Evolutionary conservation across 495 filamentous ascomycete genomes (phyloP).

Genomic region (Penicillium paradoxum): DNA sequence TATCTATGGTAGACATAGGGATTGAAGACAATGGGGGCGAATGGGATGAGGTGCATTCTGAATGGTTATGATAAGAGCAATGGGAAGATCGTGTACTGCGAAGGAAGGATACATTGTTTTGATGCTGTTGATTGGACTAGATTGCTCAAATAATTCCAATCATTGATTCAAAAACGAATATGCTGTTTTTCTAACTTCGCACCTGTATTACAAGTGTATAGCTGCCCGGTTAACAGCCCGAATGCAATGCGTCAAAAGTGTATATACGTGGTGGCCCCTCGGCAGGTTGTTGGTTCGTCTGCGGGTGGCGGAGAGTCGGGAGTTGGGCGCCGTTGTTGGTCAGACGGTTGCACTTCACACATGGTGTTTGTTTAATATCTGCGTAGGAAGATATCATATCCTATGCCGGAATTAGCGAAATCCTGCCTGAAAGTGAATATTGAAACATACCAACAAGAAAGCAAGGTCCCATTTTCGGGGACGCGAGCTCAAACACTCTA

Average conservation of each 20-base stretch:
- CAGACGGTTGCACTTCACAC: constrained; percentile 35
- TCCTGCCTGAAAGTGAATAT: not conserved
- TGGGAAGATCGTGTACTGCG: not conserved
- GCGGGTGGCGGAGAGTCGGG: constrained; percentile 28
- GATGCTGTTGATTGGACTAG: too few relatives aligned
- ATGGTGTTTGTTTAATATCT: constrained; percentile 36
- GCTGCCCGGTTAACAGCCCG: constrained; percentile 19
- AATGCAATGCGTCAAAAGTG: constrained; percentile 22
- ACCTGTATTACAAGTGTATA: not conserved
- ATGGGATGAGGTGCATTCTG: not conserved
- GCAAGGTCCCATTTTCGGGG: constrained; percentile 40
- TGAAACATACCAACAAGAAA: constrained; percentile 35
- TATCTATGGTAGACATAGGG: constrained; percentile 18
- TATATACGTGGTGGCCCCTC: constrained; percentile 5
- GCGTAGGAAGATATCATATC: constrained; percentile 42
- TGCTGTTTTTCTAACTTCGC: not conserved
- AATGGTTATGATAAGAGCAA: not conserved
- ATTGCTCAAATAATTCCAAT: too few relatives aligned
- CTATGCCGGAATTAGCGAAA: constrained; percentile 17
- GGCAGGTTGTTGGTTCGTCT: constrained; percentile 5
- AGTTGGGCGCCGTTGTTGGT: constrained; percentile 37
- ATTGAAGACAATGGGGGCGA: not conserved
- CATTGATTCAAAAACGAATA: too few relatives aligned
- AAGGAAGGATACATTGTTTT: not conserved
- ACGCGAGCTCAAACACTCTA: constrained; percentile 34